Conservation (phyloP, 768 basidiomycete species). For the Pholiota conissans region DNA sequence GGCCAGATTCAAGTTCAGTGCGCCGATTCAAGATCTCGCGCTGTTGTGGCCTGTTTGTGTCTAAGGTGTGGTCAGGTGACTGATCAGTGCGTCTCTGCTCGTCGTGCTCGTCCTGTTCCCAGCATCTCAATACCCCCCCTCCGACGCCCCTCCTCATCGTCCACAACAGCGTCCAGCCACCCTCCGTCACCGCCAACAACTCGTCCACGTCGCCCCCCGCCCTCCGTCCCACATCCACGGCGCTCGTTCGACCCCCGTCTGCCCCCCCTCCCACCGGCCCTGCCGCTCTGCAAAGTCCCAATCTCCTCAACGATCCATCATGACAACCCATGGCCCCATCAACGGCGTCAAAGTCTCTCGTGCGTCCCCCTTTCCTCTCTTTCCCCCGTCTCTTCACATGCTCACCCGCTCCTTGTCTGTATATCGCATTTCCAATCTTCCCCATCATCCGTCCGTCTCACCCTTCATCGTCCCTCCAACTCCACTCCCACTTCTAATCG, state of each 20-base stretch:
- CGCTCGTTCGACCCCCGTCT: constrained; percentile 9
- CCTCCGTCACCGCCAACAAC: constrained; percentile 16
- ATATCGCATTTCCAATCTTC: constrained; percentile 28
- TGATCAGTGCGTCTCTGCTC: constrained; percentile 18
- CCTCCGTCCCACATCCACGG: background rate
- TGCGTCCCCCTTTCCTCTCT: constrained; percentile 41
- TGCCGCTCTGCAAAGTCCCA: constrained; percentile 17
- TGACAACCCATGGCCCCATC: constrained; percentile 80
- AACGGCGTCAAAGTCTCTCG: constrained; percentile 87
- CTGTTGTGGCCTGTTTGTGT: constrained; percentile 32
- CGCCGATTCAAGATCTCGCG: background rate
- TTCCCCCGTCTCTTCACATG: constrained; percentile 25
- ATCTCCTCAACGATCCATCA: constrained; percentile 33
- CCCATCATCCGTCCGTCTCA: constrained; percentile 6
- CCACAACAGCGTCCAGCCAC: constrained; percentile 1
- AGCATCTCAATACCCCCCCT: background rate
- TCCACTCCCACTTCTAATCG: constrained; percentile 29
- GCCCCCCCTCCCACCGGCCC: constrained; percentile 6
- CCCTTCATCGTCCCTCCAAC: constrained; percentile 8
- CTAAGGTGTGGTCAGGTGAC: constrained; percentile 30
- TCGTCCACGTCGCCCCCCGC: constrained; percentile 7
- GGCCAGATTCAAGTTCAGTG: constrained; percentile 12
- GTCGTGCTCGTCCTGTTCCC: constrained; percentile 20
- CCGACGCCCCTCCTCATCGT: background rate
- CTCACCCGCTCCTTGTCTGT: constrained; percentile 19